Percentiles rank a stretch among this genome's conserved stretches.
These are phyloP conservation scores for Craterostigma plantagineum DNA, from an alignment of 257 asterid genomes.

Conservation along the genomic window DNA sequence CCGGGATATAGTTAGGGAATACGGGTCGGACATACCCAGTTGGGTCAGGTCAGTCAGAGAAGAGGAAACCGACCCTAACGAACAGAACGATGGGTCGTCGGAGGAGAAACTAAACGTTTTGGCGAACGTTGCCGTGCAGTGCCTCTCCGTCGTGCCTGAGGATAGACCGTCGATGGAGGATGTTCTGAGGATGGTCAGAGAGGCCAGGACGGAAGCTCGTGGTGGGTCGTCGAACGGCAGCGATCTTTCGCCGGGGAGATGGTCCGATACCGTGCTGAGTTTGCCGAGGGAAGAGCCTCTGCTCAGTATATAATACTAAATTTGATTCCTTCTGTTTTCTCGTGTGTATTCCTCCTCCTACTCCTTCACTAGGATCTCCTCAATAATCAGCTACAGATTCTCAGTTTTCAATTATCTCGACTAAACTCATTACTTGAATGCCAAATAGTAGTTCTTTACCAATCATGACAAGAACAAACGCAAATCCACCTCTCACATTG, in stretches of 20 bases:
- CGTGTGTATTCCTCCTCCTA: no score
- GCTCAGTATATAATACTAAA: slow-evolving; percentile 22
- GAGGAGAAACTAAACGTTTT: slow-evolving; percentile 62
- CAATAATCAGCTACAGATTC: no score
- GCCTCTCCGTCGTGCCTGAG: slow-evolving; percentile 39
- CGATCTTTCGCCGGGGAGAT: slow-evolving; percentile 81
- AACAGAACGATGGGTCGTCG: no score
- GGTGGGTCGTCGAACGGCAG: slow-evolving; percentile 63
- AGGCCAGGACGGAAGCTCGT: slow-evolving; percentile 76
- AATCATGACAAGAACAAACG: no score
- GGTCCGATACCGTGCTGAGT: slow-evolving; percentile 92
- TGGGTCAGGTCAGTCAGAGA: slow-evolving; percentile 73
- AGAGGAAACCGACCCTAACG: slow-evolving; percentile 67
- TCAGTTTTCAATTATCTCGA: no score
- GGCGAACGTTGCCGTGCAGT: slow-evolving; percentile 40
- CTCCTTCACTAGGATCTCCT: no score
- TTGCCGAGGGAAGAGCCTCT: slow-evolving; percentile 79
- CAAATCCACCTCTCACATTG: no score
- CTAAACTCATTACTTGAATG: no score
- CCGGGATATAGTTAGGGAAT: slow-evolving; percentile 64
- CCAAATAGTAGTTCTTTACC: no score
- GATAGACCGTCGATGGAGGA: slow-evolving; percentile 55
- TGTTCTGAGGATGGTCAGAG: slow-evolving; percentile 62
- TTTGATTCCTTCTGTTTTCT: no score
- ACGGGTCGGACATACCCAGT: slow-evolving; percentile 51